Base-by-base conservation (phyloP, 768 basidiomycete species). In the Leccinum incarnatum region DNA sequence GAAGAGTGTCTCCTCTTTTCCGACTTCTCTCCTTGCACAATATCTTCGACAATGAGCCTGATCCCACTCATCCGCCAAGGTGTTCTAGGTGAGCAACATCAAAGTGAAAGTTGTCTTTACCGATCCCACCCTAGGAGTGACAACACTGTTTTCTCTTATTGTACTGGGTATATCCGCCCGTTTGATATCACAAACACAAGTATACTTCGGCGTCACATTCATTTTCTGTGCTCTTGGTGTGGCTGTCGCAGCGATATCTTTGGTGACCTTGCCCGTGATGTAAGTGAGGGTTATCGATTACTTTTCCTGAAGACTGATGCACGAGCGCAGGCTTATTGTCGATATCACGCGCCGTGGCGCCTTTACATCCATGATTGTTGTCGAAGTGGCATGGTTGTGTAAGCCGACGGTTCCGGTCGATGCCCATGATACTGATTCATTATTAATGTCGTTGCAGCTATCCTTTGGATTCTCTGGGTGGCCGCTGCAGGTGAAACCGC, bases 391-490 rank as follows among this genome's bases (percentile, higher is more conserved):
- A 14, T 78, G 73, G 75, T 59, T 77, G 54, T 64, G 77, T 79
- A 59, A 63, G 76, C 53, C 25, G 21, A 37, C 15, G 19, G 11
- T 45, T 19, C 5, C 11, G 11, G 19, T 45, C 19, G 10, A 19
- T 45, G n/a, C 42, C 2, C 42, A 9, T 25, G 23, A 2, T 23
- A 17, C 12, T 53, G 23, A 30, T 48, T 15, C 37, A 6, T 50
- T 52, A 19, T 52, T 8, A 1, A 61, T 48, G 54, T 27, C 23
- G 12, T 53, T 55, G 8, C 54, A 75, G 76, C 56, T 21, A 5
- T 73, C 49, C 69, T 80, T 25, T 74, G 70, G 65, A 53, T 78
- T 42, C 62, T 79, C 32, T 80, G 75, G 79, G 69, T 79, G 25
- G 72, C 76, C 15, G 64, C 70, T 27, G 79, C 63, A 4, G 73